These are phyloP conservation scores for Annona squamosa DNA, from an alignment of 164 flowering plant species.

Conservation along the genomic window DNA sequence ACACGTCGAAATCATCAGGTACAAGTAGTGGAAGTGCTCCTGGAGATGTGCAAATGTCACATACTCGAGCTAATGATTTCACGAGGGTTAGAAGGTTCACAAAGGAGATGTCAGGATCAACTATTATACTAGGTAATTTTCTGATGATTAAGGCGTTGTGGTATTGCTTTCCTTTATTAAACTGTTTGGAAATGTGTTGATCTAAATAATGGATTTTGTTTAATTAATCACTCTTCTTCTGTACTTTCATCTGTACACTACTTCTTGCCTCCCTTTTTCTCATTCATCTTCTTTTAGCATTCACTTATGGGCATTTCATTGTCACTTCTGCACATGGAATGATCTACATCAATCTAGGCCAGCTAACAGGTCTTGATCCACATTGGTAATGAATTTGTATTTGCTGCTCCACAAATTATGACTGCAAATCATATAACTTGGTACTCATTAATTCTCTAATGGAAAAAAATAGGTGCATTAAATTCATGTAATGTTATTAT, in stretches of 20 bases:
- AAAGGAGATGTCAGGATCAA: slow-evolving; percentile 64
- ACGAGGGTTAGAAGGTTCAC: slow-evolving; percentile 85
- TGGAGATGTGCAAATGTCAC: slow-evolving; percentile 46
- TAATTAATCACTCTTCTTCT: not conserved
- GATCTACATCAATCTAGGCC: not conserved
- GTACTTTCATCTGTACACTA: not conserved
- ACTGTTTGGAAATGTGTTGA: not conserved
- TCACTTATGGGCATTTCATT: too few species aligned
- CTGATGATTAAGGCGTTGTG: not conserved
- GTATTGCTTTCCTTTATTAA: too few species aligned
- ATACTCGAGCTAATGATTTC: slow-evolving; percentile 83
- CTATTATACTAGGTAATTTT: slow-evolving; percentile 62
- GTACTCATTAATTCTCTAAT: not conserved
- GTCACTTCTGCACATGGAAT: too few species aligned
- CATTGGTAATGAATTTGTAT: not conserved
- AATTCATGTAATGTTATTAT: not conserved
- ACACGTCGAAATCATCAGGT: slow-evolving; percentile 34
- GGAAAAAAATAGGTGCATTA: not conserved
- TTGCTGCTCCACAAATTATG: not conserved
- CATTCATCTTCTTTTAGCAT: not conserved
- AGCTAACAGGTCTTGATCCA: not conserved
- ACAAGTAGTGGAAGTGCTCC: slow-evolving; percentile 32
- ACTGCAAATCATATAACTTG: not conserved
- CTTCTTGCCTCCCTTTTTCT: not conserved
- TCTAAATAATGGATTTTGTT: not conserved